These are phyloP conservation scores for Myxozyma monticola DNA, from an alignment of 805 yeast genomes.

Conservation along the genomic window DNA sequence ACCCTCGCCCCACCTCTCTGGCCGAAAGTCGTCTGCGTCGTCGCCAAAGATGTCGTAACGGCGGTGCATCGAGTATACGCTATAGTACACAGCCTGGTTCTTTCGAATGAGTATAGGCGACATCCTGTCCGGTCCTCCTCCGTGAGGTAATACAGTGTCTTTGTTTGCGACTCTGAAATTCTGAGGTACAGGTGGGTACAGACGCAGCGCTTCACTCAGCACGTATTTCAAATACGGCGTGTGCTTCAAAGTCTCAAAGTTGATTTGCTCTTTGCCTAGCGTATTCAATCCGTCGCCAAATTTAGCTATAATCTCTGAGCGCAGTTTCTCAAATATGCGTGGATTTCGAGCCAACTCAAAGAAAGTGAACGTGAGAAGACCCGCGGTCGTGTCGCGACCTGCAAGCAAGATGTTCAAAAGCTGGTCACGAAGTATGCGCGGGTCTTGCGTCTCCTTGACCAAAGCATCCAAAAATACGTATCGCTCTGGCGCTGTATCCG, in stretches of 20 bases:
- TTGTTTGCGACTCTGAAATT: constrained; percentile 50
- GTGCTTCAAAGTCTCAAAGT: constrained; percentile 50
- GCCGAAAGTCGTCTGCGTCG: constrained; percentile 48
- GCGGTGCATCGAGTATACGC: constrained; percentile 48
- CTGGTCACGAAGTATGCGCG: constrained; percentile 51
- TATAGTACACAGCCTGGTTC: constrained; percentile 46
- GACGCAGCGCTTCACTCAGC: constrained; percentile 50
- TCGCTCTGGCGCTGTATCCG: constrained; percentile 30
- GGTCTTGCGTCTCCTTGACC: constrained; percentile 51
- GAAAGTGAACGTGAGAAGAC: constrained; percentile 48
- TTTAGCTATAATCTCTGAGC: constrained; percentile 42
- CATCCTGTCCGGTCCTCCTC: constrained; percentile 49
- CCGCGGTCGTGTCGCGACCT: constrained; percentile 59
- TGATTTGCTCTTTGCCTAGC: constrained; percentile 16
- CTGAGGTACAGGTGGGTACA: constrained; percentile 54
- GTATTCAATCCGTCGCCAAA: constrained; percentile 38
- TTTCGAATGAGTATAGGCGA: constrained; percentile 46
- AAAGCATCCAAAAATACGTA: constrained; percentile 52
- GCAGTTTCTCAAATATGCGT: constrained; percentile 38
- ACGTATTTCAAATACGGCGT: constrained; percentile 50
- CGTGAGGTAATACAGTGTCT: constrained; percentile 52
- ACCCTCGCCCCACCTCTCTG: constrained; percentile 51
- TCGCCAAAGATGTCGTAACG: constrained; percentile 45
- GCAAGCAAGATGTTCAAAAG: constrained; percentile 53
- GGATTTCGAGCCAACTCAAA: constrained; percentile 48